These are phyloP conservation scores for Thalassiosira livingstoniorum DNA, from an alignment of 352 stramenopile species.

Conservation along the genomic window DNA sequence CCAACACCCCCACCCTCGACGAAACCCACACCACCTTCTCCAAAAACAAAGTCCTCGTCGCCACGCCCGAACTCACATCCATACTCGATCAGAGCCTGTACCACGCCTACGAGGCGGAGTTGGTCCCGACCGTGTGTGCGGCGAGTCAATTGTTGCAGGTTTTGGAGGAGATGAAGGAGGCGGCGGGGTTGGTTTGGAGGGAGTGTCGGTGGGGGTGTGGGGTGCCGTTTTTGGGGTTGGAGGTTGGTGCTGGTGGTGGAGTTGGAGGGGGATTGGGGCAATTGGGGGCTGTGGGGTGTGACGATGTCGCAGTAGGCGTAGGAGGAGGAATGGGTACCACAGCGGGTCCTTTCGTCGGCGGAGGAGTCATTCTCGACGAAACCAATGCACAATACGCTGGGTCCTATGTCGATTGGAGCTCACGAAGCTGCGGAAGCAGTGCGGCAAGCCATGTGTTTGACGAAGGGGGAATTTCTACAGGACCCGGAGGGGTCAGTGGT, in stretches of 20 bases:
- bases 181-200: slow-evolving; percentile 60
- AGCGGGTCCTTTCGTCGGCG: slow-evolving; percentile 19
- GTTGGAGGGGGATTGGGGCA: background rate
- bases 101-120: slow-evolving; percentile 69
- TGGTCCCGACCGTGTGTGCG: slow-evolving; percentile 70
- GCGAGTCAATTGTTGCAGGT: slow-evolving; percentile 62
- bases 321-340: background rate
- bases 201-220: slow-evolving; percentile 51
- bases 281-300: background rate
- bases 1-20: too few species aligned
- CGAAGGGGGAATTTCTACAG: background rate
- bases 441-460: too few species aligned
- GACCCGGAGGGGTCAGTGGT: background rate
- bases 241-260: slow-evolving; percentile 1
- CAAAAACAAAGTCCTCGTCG: too few species aligned
- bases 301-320: slow-evolving; percentile 6
- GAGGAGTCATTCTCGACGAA: slow-evolving; percentile 34
- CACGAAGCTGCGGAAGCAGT: background rate
- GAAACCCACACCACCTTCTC: too few species aligned
- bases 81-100: slow-evolving; percentile 80
- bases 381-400: too few species aligned
- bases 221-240: slow-evolving; percentile 38
- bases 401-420: background rate
- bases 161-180: slow-evolving; percentile 76
- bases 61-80: slow-evolving; percentile 73